These are phyloP conservation scores for Leccinum rimulosum DNA, from an alignment of 768 basidiomycete species.

Conservation along the genomic window DNA sequence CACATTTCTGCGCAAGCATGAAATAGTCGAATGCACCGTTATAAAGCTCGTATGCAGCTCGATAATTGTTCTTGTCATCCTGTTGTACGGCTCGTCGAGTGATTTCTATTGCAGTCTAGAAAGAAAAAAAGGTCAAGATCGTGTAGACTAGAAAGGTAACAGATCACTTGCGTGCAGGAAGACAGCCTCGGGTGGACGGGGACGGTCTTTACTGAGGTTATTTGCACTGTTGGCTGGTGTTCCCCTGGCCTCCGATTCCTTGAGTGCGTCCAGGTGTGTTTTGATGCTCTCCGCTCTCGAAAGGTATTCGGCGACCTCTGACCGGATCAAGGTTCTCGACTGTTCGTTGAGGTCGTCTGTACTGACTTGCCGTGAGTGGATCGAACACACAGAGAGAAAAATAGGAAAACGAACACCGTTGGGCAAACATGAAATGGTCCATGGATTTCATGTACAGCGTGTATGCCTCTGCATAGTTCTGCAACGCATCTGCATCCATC, in stretches of 20 bases:
- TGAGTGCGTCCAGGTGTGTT: conserved; percentile 51
- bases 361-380: conserved; percentile 8
- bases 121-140: neutral
- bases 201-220: neutral
- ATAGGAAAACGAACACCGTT: conserved; percentile 63
- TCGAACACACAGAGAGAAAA: neutral
- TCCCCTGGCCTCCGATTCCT: neutral
- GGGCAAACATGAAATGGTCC: conserved; percentile 96
- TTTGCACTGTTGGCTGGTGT: neutral
- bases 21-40: conserved; percentile 95
- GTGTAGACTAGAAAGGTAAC: neutral
- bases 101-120: conserved; percentile 76
- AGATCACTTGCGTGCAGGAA: conserved; percentile 15
- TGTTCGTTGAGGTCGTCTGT: conserved; percentile 84
- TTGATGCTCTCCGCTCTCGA: conserved; percentile 88
- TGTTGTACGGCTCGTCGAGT: conserved; percentile 88
- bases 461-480: conserved; percentile 92
- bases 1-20: conserved; percentile 92
- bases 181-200: conserved; percentile 16
- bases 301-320: conserved; percentile 87
- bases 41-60: conserved; percentile 88
- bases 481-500: conserved; percentile 84
- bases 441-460: conserved; percentile 89
- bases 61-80: conserved; percentile 86
- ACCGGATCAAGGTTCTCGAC: conserved; percentile 76